phyloP scores from a whole-genome alignment of 129 eudicot genomes.

The Apium graveolens region DNA sequence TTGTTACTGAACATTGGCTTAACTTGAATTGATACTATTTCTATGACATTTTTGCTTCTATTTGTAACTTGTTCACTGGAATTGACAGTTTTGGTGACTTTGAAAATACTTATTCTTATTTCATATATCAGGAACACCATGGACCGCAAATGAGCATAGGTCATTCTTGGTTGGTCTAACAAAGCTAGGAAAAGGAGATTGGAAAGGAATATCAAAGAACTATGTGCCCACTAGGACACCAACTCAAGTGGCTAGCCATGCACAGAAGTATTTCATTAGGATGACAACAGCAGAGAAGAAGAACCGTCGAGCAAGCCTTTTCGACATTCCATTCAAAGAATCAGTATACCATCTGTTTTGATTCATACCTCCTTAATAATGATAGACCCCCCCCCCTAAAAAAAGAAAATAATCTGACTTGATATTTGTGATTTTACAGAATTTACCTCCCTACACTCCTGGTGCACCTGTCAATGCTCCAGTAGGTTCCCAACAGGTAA shows the following conservation, averaged over 20 bases:
- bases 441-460: constrained; percentile 13
- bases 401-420: not conserved
- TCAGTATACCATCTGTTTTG: constrained; percentile 20
- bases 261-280: constrained; percentile 54
- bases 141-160: constrained; percentile 55
- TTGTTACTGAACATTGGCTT: not conserved
- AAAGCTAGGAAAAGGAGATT: constrained; percentile 51
- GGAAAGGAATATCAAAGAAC: constrained; percentile 52
- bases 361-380: not conserved
- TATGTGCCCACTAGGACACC: constrained; percentile 55
- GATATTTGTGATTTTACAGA: constrained; percentile 14
- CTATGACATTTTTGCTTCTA: not conserved
- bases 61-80: not conserved
- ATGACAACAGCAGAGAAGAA: constrained; percentile 25
- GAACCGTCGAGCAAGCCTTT: constrained; percentile 47
- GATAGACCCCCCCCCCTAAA: not conserved
- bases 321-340: constrained; percentile 42
- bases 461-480: constrained; percentile 14
- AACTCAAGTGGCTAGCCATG: constrained; percentile 76
- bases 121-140: constrained; percentile 35
- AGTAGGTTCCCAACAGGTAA: constrained; percentile 19
- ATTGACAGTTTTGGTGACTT: not conserved
- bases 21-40: not conserved
- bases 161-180: constrained; percentile 40
- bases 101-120: constrained; percentile 2